Evolutionary conservation across 192 early-diverging fungal genomes (phyloP).

Genomic region (Coemansia sp.): DNA sequence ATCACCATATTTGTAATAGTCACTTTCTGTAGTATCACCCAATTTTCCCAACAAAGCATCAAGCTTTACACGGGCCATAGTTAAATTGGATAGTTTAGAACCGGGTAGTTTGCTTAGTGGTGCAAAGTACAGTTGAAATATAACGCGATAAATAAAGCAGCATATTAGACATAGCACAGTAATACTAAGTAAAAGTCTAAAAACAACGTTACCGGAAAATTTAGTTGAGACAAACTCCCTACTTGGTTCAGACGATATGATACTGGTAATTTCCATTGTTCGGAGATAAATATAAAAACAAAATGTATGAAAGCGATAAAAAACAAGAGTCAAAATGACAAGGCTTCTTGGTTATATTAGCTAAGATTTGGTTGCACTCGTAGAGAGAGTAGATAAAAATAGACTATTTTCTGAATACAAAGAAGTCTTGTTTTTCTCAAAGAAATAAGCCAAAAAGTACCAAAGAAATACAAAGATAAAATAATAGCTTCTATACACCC

Average conservation of each 20-base stretch:
- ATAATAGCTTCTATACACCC: background rate
- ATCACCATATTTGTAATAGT: slow-evolving; percentile 39
- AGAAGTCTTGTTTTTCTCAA: too few species aligned
- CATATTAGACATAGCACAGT: slow-evolving; percentile 2
- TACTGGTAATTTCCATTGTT: background rate
- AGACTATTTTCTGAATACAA: too few species aligned
- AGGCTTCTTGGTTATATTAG: background rate
- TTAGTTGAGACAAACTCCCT: background rate
- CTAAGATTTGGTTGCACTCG: too few species aligned
- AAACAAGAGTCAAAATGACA: background rate
- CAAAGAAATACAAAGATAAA: background rate
- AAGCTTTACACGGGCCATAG: slow-evolving; percentile 6
- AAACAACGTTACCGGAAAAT: background rate
- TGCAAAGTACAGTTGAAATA: slow-evolving; percentile 29
- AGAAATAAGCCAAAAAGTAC: background rate
- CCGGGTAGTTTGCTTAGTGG: slow-evolving; percentile 35
- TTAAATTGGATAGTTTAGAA: slow-evolving; percentile 14
- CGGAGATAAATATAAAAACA: background rate
- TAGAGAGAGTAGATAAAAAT: too few species aligned
- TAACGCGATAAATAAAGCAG: slow-evolving; percentile 7
- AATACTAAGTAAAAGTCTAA: slow-evolving; percentile 6
- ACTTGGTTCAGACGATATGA: background rate
- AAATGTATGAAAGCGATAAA: background rate
- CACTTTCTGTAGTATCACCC: slow-evolving; percentile 10
- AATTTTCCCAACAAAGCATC: slow-evolving; percentile 12